Percentiles rank a stretch among this genome's conserved stretches.
Conservation (phyloP, 768 basidiomycete species). For the Lentinula sp. region DNA sequence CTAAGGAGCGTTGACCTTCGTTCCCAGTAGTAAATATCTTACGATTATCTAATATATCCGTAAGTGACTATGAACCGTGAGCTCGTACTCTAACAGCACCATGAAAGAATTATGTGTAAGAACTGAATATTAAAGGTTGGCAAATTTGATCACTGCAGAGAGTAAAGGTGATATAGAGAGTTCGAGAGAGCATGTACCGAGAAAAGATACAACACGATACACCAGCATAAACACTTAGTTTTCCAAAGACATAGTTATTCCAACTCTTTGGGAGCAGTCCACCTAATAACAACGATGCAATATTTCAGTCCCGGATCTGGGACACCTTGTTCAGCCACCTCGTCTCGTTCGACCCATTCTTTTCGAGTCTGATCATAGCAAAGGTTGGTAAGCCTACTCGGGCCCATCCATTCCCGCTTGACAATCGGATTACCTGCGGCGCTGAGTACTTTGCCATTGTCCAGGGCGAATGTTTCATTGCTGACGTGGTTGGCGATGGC, state of each 20-base stretch:
- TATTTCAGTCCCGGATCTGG: conserved; percentile 5
- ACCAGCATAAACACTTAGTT: too few relatives aligned
- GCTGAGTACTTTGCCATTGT: conserved; percentile 1
- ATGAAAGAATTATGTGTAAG: too few relatives aligned
- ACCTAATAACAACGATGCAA: background rate
- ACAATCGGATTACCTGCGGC: conserved; percentile 1
- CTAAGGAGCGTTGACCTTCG: too few relatives aligned
- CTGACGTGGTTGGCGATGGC: conserved; percentile 1
- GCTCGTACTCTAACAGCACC: too few relatives aligned
- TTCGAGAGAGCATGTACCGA: too few relatives aligned
- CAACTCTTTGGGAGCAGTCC: background rate
- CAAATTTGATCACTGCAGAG: too few relatives aligned
- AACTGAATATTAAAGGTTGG: too few relatives aligned
- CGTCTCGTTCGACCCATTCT: background rate
- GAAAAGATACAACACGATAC: too few relatives aligned
- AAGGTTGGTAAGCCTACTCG: background rate
- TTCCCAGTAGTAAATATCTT: too few relatives aligned
- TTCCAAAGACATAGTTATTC: background rate
- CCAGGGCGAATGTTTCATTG: background rate
- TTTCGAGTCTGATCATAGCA: background rate
- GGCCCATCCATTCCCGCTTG: conserved; percentile 11
- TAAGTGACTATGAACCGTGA: too few relatives aligned
- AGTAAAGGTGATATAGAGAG: too few relatives aligned
- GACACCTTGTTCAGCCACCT: background rate
- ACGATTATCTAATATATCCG: too few relatives aligned